phyloP scores from a whole-genome alignment of 352 stramenopile species.

The Aphanomyces invadans region DNA sequence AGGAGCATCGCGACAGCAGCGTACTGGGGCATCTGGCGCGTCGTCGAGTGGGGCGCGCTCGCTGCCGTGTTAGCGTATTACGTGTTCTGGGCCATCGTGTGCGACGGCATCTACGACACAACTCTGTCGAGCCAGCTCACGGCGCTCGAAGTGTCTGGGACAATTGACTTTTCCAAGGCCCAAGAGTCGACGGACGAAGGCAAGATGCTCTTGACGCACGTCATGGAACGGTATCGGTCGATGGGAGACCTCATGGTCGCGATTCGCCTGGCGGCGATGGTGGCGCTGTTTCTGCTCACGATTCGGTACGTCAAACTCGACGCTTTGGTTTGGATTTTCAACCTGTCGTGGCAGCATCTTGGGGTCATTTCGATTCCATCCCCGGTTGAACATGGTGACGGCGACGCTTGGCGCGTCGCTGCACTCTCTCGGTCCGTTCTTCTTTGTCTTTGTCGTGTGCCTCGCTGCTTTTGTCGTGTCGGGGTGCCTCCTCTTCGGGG shows the following conservation, averaged over 20 bases:
- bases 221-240: constrained; percentile 2
- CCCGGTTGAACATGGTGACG: constrained; percentile 46
- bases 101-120: constrained; percentile 6
- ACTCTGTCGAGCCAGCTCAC: constrained; percentile 1
- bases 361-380: constrained; percentile 41
- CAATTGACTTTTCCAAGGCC: constrained; percentile 7
- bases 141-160: neutral
- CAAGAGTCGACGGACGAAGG: neutral
- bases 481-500: constrained; percentile 48
- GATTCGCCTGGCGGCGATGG: constrained; percentile 12
- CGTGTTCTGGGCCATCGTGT: constrained; percentile 18
- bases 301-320: constrained; percentile 1
- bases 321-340: neutral
- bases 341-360: constrained; percentile 5
- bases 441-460: constrained; percentile 50
- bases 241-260: constrained; percentile 14
- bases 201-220: neutral
- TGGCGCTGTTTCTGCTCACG: constrained; percentile 5
- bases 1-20: too few relatives aligned
- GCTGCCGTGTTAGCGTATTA: constrained; percentile 2
- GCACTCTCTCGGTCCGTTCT: constrained; percentile 44
- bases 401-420: constrained; percentile 44
- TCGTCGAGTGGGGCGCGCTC: constrained; percentile 22
- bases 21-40: constrained; percentile 24
- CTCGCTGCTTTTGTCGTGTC: constrained; percentile 45